phyloP scores from a whole-genome alignment of 176 grass and related monocot species.

The Tuctoria greenei region DNA sequence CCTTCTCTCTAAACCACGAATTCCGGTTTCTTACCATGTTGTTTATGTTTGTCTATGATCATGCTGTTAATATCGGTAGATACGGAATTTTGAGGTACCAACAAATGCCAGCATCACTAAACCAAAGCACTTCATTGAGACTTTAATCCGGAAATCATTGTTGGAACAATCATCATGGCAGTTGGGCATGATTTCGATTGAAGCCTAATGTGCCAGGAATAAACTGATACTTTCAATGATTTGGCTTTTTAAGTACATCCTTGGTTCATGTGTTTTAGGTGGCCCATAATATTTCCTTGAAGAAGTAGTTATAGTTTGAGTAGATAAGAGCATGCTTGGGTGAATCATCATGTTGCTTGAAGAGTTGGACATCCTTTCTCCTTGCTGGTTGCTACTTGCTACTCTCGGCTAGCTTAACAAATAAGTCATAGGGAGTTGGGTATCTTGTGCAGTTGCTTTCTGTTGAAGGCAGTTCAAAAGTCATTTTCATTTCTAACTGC shows the following conservation, averaged over 20 bases:
- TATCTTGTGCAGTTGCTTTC: slow-evolving; percentile 31
- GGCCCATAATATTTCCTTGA: slow-evolving; percentile 21
- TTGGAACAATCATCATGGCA: background rate
- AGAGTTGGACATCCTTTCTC: slow-evolving; percentile 24
- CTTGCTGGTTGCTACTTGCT: slow-evolving; percentile 9
- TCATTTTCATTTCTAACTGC: slow-evolving; percentile 26
- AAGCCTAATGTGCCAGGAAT: background rate
- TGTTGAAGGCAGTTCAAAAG: slow-evolving; percentile 14
- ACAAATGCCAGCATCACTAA: background rate
- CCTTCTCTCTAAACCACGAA: slow-evolving; percentile 9
- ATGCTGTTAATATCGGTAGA: background rate
- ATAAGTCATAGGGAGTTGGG: slow-evolving; percentile 25
- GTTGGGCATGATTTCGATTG: slow-evolving; percentile 4
- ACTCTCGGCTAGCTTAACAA: slow-evolving; percentile 34
- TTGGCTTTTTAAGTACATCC: background rate
- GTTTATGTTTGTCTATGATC: background rate
- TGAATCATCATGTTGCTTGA: slow-evolving; percentile 41
- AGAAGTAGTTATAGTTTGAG: slow-evolving; percentile 4
- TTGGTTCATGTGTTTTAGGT: background rate
- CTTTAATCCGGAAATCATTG: background rate
- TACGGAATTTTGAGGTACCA: background rate
- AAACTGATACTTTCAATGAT: background rate
- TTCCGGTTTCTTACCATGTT: background rate
- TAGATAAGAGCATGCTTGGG: slow-evolving; percentile 13
- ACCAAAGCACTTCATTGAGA: background rate